Base-by-base conservation (phyloP, 257 asterid species). In the Avicennia marina region DNA sequence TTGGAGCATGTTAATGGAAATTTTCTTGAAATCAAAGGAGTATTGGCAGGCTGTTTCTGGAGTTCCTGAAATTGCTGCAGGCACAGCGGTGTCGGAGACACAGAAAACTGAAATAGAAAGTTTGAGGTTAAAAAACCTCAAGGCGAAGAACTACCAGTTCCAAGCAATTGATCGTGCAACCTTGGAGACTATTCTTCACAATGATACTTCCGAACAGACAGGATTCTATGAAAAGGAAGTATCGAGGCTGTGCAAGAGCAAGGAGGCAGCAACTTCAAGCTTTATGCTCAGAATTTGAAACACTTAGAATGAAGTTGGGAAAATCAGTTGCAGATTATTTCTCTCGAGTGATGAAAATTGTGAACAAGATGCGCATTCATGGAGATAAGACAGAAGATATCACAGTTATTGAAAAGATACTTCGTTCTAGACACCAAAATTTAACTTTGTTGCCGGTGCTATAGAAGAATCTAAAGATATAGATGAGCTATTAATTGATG, bases 391-490 rank as follows among this genome's bases (percentile, higher is more conserved):
- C n/a, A n/a, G n/a, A n/a, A n/a, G 58, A 61, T 20, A 32, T 33
- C 7, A 61, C 11, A 25, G 36, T 61, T 15, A 27, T 61, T 8
- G 66, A 61, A 49, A 61, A 61, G 49, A 48, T 61, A 0, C 21
- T 61, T 2, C 39, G 67, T 1, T 16, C 58, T 6, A 7, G 9
- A 49, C 59, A 1, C 48, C 34, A n/a, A n/a, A n/a, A n/a, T n/a
- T n/a, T n/a, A n/a, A n/a, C n/a, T n/a, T n/a, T n/a, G n/a, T n/a
- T n/a, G n/a, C n/a, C n/a, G n/a, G n/a, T n/a, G n/a, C n/a, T n/a
- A n/a, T n/a, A n/a, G n/a, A n/a, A n/a, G n/a, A n/a, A n/a, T n/a
- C n/a, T n/a, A n/a, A n/a, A n/a, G n/a, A n/a, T n/a, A n/a, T n/a
- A n/a, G n/a, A n/a, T n/a, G n/a, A n/a, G n/a, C n/a, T n/a, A n/a